Conservation (phyloP, 495 filamentous ascomycete species). For the Penicillium fimorum region DNA sequence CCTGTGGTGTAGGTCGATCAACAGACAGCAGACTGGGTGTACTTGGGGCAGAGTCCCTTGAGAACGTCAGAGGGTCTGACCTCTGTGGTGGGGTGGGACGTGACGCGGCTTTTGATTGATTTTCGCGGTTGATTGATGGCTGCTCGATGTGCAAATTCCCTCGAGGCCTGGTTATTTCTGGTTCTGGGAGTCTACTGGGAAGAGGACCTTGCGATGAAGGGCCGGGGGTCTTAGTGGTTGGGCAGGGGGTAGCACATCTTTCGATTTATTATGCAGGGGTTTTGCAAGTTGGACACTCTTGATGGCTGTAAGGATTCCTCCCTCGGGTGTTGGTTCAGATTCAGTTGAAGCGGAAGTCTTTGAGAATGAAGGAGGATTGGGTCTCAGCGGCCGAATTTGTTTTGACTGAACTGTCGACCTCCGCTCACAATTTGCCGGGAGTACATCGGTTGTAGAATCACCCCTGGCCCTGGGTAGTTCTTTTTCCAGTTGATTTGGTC, state of each 20-base stretch:
- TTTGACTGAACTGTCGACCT: conserved; percentile 1
- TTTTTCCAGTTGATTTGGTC: not conserved
- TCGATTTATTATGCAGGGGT: not conserved
- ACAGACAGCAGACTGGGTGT: not conserved
- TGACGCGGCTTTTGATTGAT: not conserved
- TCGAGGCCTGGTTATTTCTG: not conserved
- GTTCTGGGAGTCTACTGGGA: not conserved
- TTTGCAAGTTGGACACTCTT: not conserved
- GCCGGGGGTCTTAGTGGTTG: not conserved
- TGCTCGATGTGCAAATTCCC: not conserved
- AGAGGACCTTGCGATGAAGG: conserved; percentile 3
- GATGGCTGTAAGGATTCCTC: not conserved
- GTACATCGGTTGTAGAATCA: not conserved
- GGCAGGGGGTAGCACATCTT: not conserved
- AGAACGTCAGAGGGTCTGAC: not conserved
- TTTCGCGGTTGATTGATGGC: not conserved
- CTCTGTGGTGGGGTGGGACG: not conserved
- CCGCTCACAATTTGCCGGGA: not conserved
- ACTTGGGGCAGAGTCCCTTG: not conserved
- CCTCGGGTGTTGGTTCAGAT: not conserved
- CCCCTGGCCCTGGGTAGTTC: not conserved
- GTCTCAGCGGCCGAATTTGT: not conserved
- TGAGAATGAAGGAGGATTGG: not conserved
- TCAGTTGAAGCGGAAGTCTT: not conserved
- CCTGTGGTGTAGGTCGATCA: not conserved